phyloP scores from a whole-genome alignment of 78 protist species.

The Dictyostelium firmibasis region DNA sequence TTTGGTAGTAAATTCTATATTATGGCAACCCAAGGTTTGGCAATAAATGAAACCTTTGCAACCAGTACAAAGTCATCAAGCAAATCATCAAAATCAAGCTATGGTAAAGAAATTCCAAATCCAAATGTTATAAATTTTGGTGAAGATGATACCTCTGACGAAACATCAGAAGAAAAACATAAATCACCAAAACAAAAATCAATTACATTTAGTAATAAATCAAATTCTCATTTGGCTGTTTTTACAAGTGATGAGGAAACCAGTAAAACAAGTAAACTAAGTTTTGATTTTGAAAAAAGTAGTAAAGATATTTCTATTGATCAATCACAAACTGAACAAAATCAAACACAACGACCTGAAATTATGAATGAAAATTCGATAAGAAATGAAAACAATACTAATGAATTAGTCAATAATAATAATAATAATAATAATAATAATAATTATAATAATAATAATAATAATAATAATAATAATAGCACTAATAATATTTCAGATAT shows the following conservation, averaged over 20 bases:
- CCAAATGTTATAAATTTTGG: neutral
- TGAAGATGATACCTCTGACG: slow-evolving; percentile 1
- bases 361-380: neutral
- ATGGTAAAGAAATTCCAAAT: neutral
- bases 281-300: neutral
- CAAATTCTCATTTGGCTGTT: neutral
- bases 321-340: neutral
- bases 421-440: neutral
- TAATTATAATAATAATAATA: neutral
- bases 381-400: neutral
- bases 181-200: neutral
- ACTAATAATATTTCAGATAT: neutral
- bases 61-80: neutral
- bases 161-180: neutral
- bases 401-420: neutral
- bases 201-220: neutral
- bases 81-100: neutral
- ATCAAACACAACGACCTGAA: neutral
- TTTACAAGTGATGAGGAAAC: neutral
- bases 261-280: neutral
- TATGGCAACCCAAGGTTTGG: neutral
- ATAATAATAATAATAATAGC: too few species aligned
- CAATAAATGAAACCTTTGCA: neutral
- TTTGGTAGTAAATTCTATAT: slow-evolving; percentile 18
- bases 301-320: neutral